Evolutionary conservation across 805 yeast genomes (phyloP), one percentile per base, ranked within the genome.

Genomic region (Barnettozyma salicaria): DNA sequence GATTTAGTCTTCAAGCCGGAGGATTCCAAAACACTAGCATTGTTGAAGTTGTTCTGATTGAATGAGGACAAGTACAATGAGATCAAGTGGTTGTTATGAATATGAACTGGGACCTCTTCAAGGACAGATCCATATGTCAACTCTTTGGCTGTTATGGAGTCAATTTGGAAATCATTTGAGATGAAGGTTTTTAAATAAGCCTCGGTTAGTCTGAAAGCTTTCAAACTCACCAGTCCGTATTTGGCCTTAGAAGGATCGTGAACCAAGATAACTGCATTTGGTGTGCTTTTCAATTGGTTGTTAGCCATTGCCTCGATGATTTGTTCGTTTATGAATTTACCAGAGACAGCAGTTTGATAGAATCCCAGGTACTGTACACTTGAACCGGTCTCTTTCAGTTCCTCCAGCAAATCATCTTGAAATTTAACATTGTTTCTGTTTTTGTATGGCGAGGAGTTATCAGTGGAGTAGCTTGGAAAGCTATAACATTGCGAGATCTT

Each of bases 321-420:
- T 37, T 75, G 74, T 37, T 74, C 70, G 42, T 78, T 76, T 52
- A 79, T 74, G 55, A 78, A 78, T 56, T 77, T 77, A 31, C 92
- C 92, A 27, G 82, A 72, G 35, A 67, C 64, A 20, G 87, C 70
- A 30, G 81, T 68, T 55, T 84, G 75, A 63, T 83, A 86, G 87
- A 89, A 86, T 23, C 96, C 96, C 45, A 79, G 73, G 42, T 79
- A 69, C 54, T 78, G 83, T 29, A 76, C 68, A 31, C 88, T 89
- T 42, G 74, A 67, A 33, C 80, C 80, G 43, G 78, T 73, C 38
- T 68, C 70, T 51, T 68, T 74, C 45, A 85, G 70, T 42, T 75
- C 72, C 29, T 74, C 72, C 47, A 80, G 65, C 52, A 82, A 67
- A 32, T 80, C 87, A 35, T 71, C 72, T 57, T 81, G 88, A 63